Evolutionary conservation across 495 filamentous ascomycete genomes (phyloP).

Genomic region (Aspergillus diversus): DNA sequence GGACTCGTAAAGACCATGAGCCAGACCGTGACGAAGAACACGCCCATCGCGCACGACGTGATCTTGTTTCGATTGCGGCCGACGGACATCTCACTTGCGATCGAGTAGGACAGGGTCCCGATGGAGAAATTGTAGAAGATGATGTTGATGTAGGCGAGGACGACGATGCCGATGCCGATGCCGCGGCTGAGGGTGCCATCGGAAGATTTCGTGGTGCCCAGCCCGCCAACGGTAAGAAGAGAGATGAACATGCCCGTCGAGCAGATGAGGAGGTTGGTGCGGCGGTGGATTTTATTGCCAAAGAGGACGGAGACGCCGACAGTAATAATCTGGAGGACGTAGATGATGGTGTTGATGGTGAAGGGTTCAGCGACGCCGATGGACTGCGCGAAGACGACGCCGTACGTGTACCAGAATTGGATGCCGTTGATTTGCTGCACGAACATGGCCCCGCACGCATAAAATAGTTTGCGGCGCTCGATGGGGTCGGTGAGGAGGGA

Average conservation of each 20-base stretch:
- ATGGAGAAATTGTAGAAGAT: constrained; percentile 40
- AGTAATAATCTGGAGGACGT: constrained; percentile 40
- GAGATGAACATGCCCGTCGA: constrained; percentile 33
- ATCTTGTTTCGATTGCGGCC: constrained; percentile 46
- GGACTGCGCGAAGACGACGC: constrained; percentile 41
- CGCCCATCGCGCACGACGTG: constrained; percentile 32
- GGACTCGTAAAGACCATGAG: constrained; percentile 39
- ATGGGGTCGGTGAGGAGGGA: constrained; percentile 36
- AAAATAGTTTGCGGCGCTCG: constrained; percentile 42
- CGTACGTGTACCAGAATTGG: constrained; percentile 44
- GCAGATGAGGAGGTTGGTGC: constrained; percentile 35
- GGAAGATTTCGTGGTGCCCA: constrained; percentile 30
- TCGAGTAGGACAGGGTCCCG: constrained; percentile 37
- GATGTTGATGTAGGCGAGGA: constrained; percentile 38
- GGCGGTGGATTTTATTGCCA: constrained; percentile 38
- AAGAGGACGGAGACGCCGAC: constrained; percentile 33
- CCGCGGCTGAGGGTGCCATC: constrained; percentile 20
- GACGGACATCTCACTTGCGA: constrained; percentile 40
- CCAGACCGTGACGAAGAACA: constrained; percentile 41
- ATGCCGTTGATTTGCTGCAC: constrained; percentile 47
- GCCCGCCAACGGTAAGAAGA: constrained; percentile 37
- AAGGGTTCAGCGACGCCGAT: constrained; percentile 41
- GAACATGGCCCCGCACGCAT: constrained; percentile 37
- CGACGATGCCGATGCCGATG: constrained; percentile 33
- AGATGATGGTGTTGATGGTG: constrained; percentile 38